Evolutionary conservation across 2,329 filamentous ascomycete genomes (phyloP).

Genomic region (Cytospora leucostoma): DNA sequence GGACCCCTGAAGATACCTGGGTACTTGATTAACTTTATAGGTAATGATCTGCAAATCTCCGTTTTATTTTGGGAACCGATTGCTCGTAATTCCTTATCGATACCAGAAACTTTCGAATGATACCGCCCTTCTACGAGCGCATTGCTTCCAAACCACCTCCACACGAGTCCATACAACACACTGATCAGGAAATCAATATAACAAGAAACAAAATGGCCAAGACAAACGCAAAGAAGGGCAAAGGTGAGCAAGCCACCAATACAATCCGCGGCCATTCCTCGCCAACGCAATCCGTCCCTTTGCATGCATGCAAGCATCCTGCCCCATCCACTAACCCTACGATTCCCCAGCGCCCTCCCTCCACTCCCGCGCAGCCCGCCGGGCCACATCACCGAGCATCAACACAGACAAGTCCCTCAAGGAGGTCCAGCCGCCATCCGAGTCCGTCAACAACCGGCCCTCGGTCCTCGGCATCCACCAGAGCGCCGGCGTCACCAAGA

Average conservation of each 20-base stretch:
- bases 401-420: conserved; percentile 73
- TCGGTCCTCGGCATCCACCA: conserved; percentile 71
- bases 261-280: not conserved
- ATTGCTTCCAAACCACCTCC: not conserved
- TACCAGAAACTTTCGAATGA: conserved; percentile 17
- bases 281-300: not conserved
- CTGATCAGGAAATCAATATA: not conserved
- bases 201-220: conserved; percentile 24
- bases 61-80: not conserved
- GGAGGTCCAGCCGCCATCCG: conserved; percentile 52
- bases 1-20: not conserved
- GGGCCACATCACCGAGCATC: conserved; percentile 70
- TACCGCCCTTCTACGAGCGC: not conserved
- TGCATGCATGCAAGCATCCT: conserved; percentile 42
- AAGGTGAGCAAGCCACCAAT: conserved; percentile 14
- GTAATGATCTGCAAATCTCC: not conserved
- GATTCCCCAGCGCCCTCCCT: conserved; percentile 52
- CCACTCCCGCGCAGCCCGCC: conserved; percentile 74
- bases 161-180: not conserved
- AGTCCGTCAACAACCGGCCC: conserved; percentile 54
- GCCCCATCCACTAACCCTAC: too few relatives aligned
- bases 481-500: conserved; percentile 68
- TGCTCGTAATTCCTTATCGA: conserved; percentile 23
- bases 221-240: conserved; percentile 17
- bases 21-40: not conserved